phyloP scores from a whole-genome alignment of 495 filamentous ascomycete species.

The Acidiella bohemica region DNA sequence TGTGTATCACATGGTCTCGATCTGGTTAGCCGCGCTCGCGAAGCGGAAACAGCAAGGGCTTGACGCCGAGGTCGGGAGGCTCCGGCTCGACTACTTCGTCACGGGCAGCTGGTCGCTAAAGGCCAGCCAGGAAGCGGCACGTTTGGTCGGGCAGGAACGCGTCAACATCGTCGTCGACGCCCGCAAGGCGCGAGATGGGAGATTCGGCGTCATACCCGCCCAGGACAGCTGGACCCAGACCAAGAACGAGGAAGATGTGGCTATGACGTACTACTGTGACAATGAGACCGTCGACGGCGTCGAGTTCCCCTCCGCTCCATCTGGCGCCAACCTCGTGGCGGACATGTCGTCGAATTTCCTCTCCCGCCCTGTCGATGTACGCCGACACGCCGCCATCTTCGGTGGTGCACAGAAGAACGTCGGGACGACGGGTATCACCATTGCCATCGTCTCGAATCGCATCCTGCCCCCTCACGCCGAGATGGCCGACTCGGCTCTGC shows the following conservation, averaged over 20 bases:
- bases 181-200: constrained; percentile 56
- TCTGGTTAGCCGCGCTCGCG: constrained; percentile 53
- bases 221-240: constrained; percentile 63
- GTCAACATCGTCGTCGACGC: constrained; percentile 70
- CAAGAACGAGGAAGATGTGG: constrained; percentile 39
- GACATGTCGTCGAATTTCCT: constrained; percentile 82
- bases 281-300: constrained; percentile 94
- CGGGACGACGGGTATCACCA: constrained; percentile 70
- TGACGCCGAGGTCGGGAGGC: constrained; percentile 38
- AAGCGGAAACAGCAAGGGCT: constrained; percentile 18
- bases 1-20: constrained; percentile 64
- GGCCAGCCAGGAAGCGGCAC: constrained; percentile 69
- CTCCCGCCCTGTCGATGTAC: constrained; percentile 50
- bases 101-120: constrained; percentile 91
- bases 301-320: constrained; percentile 73
- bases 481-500: constrained; percentile 45
- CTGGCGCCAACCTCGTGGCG: constrained; percentile 49
- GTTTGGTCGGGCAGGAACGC: constrained; percentile 60
- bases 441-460: constrained; percentile 64
- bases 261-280: constrained; percentile 81
- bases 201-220: constrained; percentile 72
- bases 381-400: constrained; percentile 59
- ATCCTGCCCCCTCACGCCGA: constrained; percentile 51
- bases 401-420: constrained; percentile 87
- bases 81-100: constrained; percentile 79